Evolutionary conservation across 192 early-diverging fungal species (phyloP), one percentile per base, ranked within the genome.

Genomic region (Mortierella alpina): DNA sequence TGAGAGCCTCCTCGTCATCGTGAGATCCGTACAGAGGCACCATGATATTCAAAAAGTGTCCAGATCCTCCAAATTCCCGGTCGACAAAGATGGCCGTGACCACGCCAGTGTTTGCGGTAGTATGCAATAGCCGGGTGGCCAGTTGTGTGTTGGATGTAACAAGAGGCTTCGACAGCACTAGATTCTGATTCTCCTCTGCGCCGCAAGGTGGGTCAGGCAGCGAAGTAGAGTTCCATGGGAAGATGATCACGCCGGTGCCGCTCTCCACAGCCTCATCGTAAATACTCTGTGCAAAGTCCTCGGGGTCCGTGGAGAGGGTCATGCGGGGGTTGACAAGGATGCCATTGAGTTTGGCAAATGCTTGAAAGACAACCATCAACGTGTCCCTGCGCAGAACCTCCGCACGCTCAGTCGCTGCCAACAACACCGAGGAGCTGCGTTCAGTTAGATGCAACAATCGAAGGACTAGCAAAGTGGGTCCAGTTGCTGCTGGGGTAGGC

Each of bases 371-470:
- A 44, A 88, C 93, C 77, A 98, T 81, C 14, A 95, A 86, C 0
- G 95, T 89, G 68, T 97, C 97, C 9, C 83, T 78, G 6, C 86
- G 82, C 10, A 91, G 64, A 11, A 90, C 94, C 40, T 88, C 82
- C 50, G 83, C 85, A 0, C 84, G 78, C 59, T 96, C 92, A 40
- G 77, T 80, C 18, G 88, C 78, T n/a, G 91, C 90, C 75, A 90
- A 86, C 90, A 98, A 92, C 12, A 97, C 82, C 13, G 91, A 87
- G 0, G 95, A 96, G 31, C 91, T 87, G 45, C 97, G 93, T 46
- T 96, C 90, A 7, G 92, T 93, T 17, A 95, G 74, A 68, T 92
- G 90, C 46, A 96, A 70, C 17, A 98, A 67, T n/a, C 96, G 91
- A 47, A 98, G 83, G 8, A 92, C 96, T 62, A 86, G 61, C 2